Conservation (phyloP, 148 eudicot genomes). For the Persicaria maculosa region DNA sequence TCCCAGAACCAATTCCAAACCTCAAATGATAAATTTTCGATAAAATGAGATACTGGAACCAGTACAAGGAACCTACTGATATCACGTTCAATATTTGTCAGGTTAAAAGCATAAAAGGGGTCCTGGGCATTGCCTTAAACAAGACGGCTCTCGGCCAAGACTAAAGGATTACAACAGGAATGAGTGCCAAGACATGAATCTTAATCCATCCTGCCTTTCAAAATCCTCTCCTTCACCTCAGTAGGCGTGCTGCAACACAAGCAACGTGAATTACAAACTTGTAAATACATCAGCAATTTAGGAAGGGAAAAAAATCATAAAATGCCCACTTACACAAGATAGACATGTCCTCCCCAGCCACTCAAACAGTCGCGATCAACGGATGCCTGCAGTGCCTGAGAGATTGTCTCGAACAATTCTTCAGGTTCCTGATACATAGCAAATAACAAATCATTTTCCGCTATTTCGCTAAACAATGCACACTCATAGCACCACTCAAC, state of each 20-base stretch:
- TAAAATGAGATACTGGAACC: background rate
- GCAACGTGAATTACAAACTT: background rate
- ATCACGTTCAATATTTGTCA: background rate
- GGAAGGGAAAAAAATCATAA: background rate
- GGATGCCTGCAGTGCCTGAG: conserved; percentile 84
- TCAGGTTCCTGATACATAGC: conserved; percentile 62
- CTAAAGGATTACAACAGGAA: background rate
- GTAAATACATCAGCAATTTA: background rate
- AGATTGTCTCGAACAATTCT: conserved; percentile 88
- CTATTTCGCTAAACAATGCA: background rate
- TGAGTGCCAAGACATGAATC: background rate
- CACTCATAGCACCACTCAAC: too few species aligned
- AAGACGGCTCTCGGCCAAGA: background rate
- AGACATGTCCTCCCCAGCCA: conserved; percentile 99
- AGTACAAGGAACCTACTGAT: conserved; percentile 7
- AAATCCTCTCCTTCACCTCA: conserved; percentile 80
- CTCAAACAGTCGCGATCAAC: conserved; percentile 89
- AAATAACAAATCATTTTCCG: conserved; percentile 4
- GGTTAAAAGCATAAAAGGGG: background rate
- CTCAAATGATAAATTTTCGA: background rate
- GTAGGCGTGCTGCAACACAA: conserved; percentile 65
- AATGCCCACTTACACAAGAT: conserved; percentile 66
- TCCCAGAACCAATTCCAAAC: background rate
- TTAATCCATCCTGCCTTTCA: conserved; percentile 95
- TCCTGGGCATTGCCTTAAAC: background rate